phyloP scores from a whole-genome alignment of 495 filamentous ascomycete genomes.

The Neurospora sp. region DNA sequence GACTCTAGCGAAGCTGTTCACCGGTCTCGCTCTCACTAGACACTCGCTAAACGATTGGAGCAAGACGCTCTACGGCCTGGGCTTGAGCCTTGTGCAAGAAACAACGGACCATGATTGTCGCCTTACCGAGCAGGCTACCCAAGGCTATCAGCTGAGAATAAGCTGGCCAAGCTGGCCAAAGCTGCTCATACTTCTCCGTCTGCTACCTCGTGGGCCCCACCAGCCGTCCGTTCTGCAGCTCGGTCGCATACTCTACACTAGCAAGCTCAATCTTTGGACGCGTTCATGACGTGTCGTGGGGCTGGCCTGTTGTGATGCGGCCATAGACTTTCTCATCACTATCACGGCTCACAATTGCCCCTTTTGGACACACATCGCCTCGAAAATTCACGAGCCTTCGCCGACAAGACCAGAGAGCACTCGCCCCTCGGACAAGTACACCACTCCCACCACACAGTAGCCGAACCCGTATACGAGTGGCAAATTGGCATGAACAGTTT shows the following conservation, averaged over 20 bases:
- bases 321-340: constrained; percentile 13
- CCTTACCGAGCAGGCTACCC: not conserved
- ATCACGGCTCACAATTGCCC: not conserved
- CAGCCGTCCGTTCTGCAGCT: not conserved
- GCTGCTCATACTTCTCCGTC: not conserved
- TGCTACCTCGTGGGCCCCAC: not conserved
- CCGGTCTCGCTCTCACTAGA: not conserved
- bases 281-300: constrained; percentile 17
- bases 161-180: not conserved
- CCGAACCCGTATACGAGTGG: not conserved
- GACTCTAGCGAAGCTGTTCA: not conserved
- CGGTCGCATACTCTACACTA: not conserved
- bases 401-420: not conserved
- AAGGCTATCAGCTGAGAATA: not conserved
- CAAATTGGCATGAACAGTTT: not conserved
- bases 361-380: not conserved
- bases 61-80: not conserved
- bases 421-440: not conserved
- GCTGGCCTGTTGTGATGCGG: constrained; percentile 18
- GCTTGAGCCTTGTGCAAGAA: not conserved
- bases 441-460: not conserved
- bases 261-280: not conserved
- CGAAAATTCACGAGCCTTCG: not conserved
- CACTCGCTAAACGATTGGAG: not conserved
- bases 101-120: not conserved